These are phyloP conservation scores for Vicia villosa DNA, from an alignment of 306 rosid species.

Conservation along the genomic window DNA sequence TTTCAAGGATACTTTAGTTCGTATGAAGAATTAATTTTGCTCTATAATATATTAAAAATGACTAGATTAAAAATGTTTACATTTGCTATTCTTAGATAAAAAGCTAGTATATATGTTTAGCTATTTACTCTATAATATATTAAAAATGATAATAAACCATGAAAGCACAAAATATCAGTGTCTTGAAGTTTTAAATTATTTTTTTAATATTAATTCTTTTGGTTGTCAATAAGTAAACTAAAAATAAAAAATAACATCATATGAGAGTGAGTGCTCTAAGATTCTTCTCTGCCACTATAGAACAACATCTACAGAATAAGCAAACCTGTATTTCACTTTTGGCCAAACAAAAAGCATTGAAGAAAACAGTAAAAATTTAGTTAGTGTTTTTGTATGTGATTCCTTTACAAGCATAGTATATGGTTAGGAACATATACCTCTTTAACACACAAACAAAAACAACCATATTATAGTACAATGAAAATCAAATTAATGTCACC, in stretches of 20 bases:
- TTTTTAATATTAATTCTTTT: neutral
- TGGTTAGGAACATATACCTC: conserved; percentile 34
- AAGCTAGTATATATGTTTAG: too few relatives aligned
- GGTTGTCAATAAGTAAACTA: neutral
- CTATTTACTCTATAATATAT: too few relatives aligned
- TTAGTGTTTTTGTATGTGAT: conserved; percentile 1
- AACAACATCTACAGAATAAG: conserved; percentile 18
- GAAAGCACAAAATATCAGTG: neutral
- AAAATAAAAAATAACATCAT: neutral
- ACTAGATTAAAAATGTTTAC: too few relatives aligned
- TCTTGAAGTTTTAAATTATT: neutral
- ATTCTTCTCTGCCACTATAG: conserved; percentile 27
- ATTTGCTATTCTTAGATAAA: too few relatives aligned
- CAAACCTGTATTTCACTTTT: conserved; percentile 28
- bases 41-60: too few relatives aligned
- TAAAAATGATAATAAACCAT: too few relatives aligned
- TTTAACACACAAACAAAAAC: conserved; percentile 46
- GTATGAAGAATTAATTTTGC: too few relatives aligned
- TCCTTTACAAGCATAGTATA: conserved; percentile 30
- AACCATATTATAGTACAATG: conserved; percentile 38
- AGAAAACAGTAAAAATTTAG: conserved; percentile 6
- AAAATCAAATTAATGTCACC: conserved; percentile 37
- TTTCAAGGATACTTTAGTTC: too few relatives aligned
- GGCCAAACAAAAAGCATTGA: conserved; percentile 39
- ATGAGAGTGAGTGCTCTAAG: conserved; percentile 13